Base-by-base conservation (phyloP, 176 grass and related monocot genomes). In the Bothriochloa decipiens region DNA sequence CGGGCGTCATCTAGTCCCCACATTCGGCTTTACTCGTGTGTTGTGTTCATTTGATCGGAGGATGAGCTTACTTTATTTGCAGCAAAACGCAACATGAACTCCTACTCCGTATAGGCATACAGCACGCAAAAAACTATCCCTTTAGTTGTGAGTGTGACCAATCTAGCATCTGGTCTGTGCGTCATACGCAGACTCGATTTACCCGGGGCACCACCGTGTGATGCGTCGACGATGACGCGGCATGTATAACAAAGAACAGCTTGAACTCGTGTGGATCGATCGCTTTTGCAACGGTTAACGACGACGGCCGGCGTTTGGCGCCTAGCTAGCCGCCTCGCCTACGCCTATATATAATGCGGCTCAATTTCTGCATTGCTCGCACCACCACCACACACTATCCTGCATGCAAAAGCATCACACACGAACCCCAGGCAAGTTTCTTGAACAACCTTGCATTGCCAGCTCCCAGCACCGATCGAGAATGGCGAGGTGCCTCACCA, bases 331-430 rank as follows among this genome's bases (percentile, higher is more conserved):
- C 36, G 39, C 39, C 5, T 40, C 1, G 17, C 18, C 29, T 39
- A 4, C 17, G 77, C 22, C 66, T 70, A 81, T 70, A 81, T 41
- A 81, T 70, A 81, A 81, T 27, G 47, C 47, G 3, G 46, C 78
- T 70, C 65, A 7, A 27, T 46, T 47, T 57, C 22, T 12, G 12
- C 47, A 7, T 20, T 25, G 7, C 3, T 8, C 79, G 58, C 55
- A 60, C 8, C 55, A 60, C 55, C 27, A 35, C 25, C 4, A 68
- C 11, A n/a, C 76, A 26, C 33, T 9, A 15, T 17, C 39, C 16
- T 45, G 23, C 60, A 47, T 45, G 23, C 60, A 47, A 40, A 47
- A 25, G 45, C 25, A 25, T 25, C 23, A 26, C 23, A 17, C 41
- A 40, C 35, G 66, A 68, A 0, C 17, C 1, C 39, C 2, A 0